Base-by-base conservation (phyloP, 495 filamentous ascomycete species). In the Hypoxylon rickii region DNA sequence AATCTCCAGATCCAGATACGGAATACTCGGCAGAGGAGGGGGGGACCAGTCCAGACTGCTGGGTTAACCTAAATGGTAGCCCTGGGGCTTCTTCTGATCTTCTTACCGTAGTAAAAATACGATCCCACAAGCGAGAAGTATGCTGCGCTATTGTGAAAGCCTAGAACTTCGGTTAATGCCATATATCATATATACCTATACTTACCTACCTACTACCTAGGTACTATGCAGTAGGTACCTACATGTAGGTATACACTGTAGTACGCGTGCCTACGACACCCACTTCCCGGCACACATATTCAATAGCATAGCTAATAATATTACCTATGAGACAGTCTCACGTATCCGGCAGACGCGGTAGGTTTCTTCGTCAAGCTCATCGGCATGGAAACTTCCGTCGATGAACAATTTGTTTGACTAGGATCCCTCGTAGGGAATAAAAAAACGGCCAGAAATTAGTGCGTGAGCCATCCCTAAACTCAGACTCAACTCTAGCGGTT, bases 1-100 rank as follows among this genome's bases (percentile, higher is more conserved):
- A 63, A 63, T 63, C 59, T 63, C 53, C 49, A 63, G 61, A 64
- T 64, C 61, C 50, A 63, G 61, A 54, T 64, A 64, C 51, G 61
- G 61, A 59, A 20, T 50, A 26, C 55, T 64, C 61, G 55, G 61
- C 50, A 56, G 42, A 55, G 15, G 55, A 42, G 42, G 45, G 40
- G 49, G 47, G 57, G 57, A 44, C 50, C 51, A 51, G 61, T 54
- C 61, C 61, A 55, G 51, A 59, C 49, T 64, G 55, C 61, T 64
- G 61, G 60, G 61, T n/a, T 61, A 53, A 53, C 47, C 49, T 44
- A 53, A 46, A n/a, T n/a, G n/a, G n/a, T n/a, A n/a, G n/a, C n/a
- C n/a, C n/a, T n/a, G n/a, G n/a, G n/a, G n/a, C n/a, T n/a, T n/a
- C n/a, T n/a, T n/a, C n/a, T n/a, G n/a, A n/a, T n/a, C n/a, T n/a